Evolutionary conservation across 83 land plant genomes (phyloP), one percentile per base, ranked within the genome.

Genomic region (Isoetes engelmannii): DNA sequence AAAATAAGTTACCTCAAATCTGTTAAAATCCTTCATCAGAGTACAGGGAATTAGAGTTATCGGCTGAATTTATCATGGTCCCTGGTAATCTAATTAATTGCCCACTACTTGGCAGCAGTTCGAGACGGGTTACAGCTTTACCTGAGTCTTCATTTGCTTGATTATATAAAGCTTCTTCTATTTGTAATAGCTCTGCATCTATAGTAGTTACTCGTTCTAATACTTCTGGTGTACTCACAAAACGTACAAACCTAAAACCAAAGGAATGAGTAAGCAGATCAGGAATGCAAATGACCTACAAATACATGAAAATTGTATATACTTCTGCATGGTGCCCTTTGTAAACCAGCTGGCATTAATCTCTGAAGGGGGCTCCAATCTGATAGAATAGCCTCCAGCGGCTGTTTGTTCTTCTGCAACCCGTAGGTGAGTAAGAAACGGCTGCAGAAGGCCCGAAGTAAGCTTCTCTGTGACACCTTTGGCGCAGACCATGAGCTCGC

Each of bases 381-480:
- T 58, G 61, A 83, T 72, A 8, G 85, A 81, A 69, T 73, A 77
- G 20, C 73, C 83, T 48, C 83, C 72, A 54, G 48, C 68, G 4
- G 82, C 82, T 61, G 74, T 75, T 74, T 90, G 91, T 45, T 90
- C 95, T 67, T 90, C 91, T 13, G 84, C 95, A 49, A 74, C 88
- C 68, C 77, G 77, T 63, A 90, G 72, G 76, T 90, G 95, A 42
- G 86, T 72, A 6, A 83, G 57, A 57, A 90, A 90, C 28, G 91
- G 95, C 66, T 87, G 85, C 41, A 90, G 71, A 18, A 85, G 73
- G 41, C 95, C 95, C 1, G 95, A 87, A 4, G 91, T 88, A 45
- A 90, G 74, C 73, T 85, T 90, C 80, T 90, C 92, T 2, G 80
- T 83, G 55, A 66, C 80, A 19, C 95, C 95, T 53, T 79, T 45